Conservation (phyloP, 805 yeast genomes). For the Kazachstania bromeliacearum region DNA sequence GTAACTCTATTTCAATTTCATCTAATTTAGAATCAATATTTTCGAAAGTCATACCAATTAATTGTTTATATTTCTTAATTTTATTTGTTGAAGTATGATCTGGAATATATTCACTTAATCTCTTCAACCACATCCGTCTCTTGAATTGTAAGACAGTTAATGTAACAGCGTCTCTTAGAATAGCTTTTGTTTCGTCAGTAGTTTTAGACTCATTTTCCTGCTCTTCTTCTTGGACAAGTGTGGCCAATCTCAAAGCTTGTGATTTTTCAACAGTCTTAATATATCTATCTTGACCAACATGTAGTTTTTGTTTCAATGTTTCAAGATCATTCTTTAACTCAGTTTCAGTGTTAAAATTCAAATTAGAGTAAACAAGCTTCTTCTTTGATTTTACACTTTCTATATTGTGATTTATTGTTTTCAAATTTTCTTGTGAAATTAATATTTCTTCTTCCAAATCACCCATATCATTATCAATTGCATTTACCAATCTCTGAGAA, state of each 20-base stretch:
- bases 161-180: conserved; percentile 28
- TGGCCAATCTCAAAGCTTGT: conserved; percentile 54
- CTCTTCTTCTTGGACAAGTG: conserved; percentile 37
- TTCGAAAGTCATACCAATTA: conserved; percentile 69
- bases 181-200: conserved; percentile 5
- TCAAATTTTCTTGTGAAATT: not conserved
- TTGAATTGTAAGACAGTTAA: conserved; percentile 46
- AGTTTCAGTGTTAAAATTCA: not conserved
- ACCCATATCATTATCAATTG: conserved; percentile 4
- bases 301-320: not conserved
- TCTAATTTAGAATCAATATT: conserved; percentile 74
- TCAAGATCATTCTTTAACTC: not conserved
- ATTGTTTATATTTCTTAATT: conserved; percentile 69
- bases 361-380: not conserved
- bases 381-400: not conserved
- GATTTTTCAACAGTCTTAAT: conserved; percentile 43
- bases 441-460: not conserved
- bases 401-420: not conserved
- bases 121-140: conserved; percentile 35
- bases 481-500: conserved; percentile 2
- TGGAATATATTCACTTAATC: conserved; percentile 41
- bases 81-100: conserved; percentile 39
- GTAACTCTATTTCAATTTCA: conserved; percentile 50
- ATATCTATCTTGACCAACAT: conserved; percentile 1
- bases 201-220: not conserved